Evolutionary conservation across 495 filamentous ascomycete genomes (phyloP).

Genomic region (Articulospora tetracladia): DNA sequence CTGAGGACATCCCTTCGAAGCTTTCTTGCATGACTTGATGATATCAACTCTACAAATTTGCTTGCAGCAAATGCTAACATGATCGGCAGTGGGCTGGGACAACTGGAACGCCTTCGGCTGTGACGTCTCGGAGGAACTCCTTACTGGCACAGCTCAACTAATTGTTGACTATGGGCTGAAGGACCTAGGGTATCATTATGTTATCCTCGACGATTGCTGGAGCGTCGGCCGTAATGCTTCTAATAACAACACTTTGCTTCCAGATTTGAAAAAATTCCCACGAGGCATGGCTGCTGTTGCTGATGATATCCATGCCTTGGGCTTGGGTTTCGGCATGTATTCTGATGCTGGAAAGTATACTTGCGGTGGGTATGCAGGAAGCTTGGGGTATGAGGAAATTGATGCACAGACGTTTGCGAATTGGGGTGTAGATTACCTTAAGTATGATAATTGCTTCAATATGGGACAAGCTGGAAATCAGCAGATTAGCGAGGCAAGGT

Average conservation of each 20-base stretch:
- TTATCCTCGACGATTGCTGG: constrained; percentile 67
- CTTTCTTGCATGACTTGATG: constrained; percentile 19
- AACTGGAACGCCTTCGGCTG: constrained; percentile 56
- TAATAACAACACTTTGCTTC: constrained; percentile 46
- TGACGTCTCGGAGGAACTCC: constrained; percentile 43
- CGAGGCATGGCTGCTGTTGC: constrained; percentile 57
- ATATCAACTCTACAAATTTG: neutral
- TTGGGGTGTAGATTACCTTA: constrained; percentile 69
- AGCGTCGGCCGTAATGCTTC: constrained; percentile 41
- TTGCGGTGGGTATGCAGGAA: constrained; percentile 60
- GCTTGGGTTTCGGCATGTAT: constrained; percentile 66
- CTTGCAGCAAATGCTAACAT: neutral
- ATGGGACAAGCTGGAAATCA: constrained; percentile 45
- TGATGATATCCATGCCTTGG: constrained; percentile 53
- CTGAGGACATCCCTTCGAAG: no score
- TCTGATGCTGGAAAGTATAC: constrained; percentile 56
- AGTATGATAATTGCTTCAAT: constrained; percentile 71
- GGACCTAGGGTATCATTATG: constrained; percentile 64
- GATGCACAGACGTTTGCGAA: constrained; percentile 60
- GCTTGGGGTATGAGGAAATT: constrained; percentile 54
- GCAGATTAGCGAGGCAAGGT: constrained; percentile 34
- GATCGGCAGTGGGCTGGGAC: constrained; percentile 12
- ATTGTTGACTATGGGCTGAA: constrained; percentile 52
- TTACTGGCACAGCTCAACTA: constrained; percentile 40
- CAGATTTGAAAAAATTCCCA: constrained; percentile 57